A percentile compares a stretch with the other conserved stretches of the same genome.
Conservation (phyloP, 2,329 filamentous ascomycete species). For the Penicillium griseofulvum region DNA sequence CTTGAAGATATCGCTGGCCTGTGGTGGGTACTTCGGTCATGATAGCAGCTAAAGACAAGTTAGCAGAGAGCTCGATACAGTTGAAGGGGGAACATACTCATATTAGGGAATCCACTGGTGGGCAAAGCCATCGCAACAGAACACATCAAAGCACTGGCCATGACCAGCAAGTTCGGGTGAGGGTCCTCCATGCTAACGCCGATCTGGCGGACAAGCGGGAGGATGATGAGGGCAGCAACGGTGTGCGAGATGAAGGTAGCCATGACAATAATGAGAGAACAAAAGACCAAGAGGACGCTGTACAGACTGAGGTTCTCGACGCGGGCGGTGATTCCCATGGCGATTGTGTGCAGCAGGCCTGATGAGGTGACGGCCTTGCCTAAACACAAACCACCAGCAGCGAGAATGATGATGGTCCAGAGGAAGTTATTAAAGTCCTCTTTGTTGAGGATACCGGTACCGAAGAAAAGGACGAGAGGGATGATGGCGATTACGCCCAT, state of each 20-base stretch:
- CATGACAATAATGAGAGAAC: constrained; percentile 78
- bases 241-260: constrained; percentile 98
- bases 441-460: constrained; percentile 91
- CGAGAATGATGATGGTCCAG: constrained; percentile 99
- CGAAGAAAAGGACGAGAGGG: constrained; percentile 93
- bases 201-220: constrained; percentile 85
- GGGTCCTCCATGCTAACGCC: constrained; percentile 82
- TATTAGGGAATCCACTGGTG: constrained; percentile 96
- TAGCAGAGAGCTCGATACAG: constrained; percentile 17
- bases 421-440: constrained; percentile 99
- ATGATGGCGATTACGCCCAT: constrained; percentile 99
- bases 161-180: constrained; percentile 90
- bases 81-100: constrained; percentile 70
- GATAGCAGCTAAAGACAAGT: constrained; percentile 68
- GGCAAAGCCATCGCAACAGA: constrained; percentile 96
- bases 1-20: constrained; percentile 84
- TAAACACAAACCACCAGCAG: constrained; percentile 85
- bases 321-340: constrained; percentile 67
- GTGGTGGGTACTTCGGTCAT: constrained; percentile 97
- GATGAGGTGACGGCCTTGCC: constrained; percentile 94
- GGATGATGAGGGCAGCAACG: constrained; percentile 89
- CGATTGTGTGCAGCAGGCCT: constrained; percentile 85
- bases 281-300: constrained; percentile 80
- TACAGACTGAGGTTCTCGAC: constrained; percentile 83
- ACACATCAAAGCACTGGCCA: constrained; percentile 94